Percentiles rank a stretch among this genome's conserved stretches.
Conservation (phyloP, 148 eudicot genomes). For the Selenicereus undatus region DNA sequence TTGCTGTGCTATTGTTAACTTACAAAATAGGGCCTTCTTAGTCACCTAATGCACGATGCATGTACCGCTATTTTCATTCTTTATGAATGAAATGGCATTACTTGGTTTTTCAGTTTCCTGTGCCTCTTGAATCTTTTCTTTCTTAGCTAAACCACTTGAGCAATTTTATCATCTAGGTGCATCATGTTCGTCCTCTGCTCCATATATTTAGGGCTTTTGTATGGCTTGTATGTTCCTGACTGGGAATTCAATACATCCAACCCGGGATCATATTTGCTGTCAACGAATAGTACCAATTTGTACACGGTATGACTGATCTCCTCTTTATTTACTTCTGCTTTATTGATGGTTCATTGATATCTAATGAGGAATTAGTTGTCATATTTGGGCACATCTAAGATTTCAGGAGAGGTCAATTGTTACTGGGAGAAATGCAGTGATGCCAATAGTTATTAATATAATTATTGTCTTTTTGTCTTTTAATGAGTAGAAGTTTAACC, state of each 20-base stretch:
- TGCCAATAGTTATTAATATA: background rate
- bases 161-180: constrained; percentile 40
- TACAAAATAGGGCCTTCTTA: no score
- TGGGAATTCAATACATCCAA: constrained; percentile 53
- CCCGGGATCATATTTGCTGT: constrained; percentile 27
- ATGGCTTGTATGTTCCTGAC: constrained; percentile 77
- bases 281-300: constrained; percentile 36
- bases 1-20: no score
- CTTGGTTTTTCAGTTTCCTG: background rate
- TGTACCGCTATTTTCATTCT: no score
- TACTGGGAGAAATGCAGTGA: background rate
- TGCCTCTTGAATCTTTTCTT: background rate
- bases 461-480: background rate
- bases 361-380: background rate
- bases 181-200: constrained; percentile 36
- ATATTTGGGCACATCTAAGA: background rate
- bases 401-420: background rate
- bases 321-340: background rate
- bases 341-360: background rate
- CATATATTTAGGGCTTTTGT: constrained; percentile 50
- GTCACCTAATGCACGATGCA: no score
- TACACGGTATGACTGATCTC: constrained; percentile 33
- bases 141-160: background rate
- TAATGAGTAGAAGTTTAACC: background rate
- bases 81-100: background rate